Conservation (phyloP, 2,329 filamentous ascomycete species). For the Biscogniauxia marginata region DNA sequence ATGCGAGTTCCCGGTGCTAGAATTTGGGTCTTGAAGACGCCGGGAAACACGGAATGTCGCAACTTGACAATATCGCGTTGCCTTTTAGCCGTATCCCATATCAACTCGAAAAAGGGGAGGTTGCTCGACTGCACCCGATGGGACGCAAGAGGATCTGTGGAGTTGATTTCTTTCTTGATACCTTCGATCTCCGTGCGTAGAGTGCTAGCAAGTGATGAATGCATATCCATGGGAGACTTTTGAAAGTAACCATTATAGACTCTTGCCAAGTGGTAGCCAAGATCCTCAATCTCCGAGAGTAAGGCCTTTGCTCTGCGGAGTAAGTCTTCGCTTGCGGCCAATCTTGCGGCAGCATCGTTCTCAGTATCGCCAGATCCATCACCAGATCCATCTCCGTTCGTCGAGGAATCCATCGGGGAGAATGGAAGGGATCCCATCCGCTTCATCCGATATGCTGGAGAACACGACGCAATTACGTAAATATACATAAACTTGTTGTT, state of each 20-base stretch:
- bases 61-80: constrained; percentile 30
- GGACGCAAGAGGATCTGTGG: constrained; percentile 17
- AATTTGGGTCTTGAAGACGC: constrained; percentile 24
- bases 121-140: constrained; percentile 29
- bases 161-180: constrained; percentile 18
- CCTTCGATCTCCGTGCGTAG: constrained; percentile 23
- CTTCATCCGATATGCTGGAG: too few species aligned
- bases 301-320: constrained; percentile 16
- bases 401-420: background rate
- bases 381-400: background rate
- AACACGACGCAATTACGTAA: too few species aligned
- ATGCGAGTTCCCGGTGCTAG: constrained; percentile 31
- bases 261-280: constrained; percentile 22
- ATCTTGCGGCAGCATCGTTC: constrained; percentile 1
- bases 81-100: constrained; percentile 32
- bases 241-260: constrained; percentile 29
- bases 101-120: constrained; percentile 27
- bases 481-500: too few species aligned
- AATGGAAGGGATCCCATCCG: background rate
- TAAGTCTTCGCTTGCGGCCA: constrained; percentile 7
- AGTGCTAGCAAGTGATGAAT: constrained; percentile 22
- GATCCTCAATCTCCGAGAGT: constrained; percentile 26
- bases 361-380: too few species aligned
- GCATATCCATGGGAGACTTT: constrained; percentile 25
- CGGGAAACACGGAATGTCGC: constrained; percentile 26